Base-by-base conservation (phyloP, 257 asterid genomes). In the Verbena officinalis region DNA sequence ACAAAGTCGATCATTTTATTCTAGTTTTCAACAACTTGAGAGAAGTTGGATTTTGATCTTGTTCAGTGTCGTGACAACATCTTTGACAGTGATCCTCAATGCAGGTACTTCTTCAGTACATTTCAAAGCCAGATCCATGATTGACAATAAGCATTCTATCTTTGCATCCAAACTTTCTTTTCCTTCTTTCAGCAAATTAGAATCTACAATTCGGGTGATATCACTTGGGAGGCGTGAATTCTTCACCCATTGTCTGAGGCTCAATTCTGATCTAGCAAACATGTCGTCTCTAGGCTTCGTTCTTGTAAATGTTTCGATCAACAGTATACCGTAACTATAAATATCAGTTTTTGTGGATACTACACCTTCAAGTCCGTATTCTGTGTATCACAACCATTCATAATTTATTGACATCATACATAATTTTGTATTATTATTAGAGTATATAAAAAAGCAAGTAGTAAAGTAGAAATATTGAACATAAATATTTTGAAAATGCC, bases 321-420 rank as follows among this genome's bases (percentile, higher is more conserved):
- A 21, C 62, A 75, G 52, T 63, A 77, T 40, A 1, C 85, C 81
- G 4, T 31, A 76, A 52, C 88, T 77, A 42, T 77, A 80, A 64
- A 70, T n/a, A 48, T 80, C 86, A 4, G 79, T 53, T 23, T 62
- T 65, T 2, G 75, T 71, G 3, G 83, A 79, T 7, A 74, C 71
- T 0, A 79, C 3, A 2, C 88, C 88, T 61, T 74, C 82, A 42
- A 48, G 51, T 66, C 88, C 88, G 31, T 79, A 83, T 63, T 83
- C 80, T 80, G 64, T n/a, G n/a, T n/a, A n/a, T n/a, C n/a, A n/a
- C n/a, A n/a, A n/a, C n/a, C 20, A 68, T 53, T 16, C 11, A 36
- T n/a, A 52, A 58, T 17, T 39, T 13, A 17, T 34, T 36, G 22
- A 51, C 21, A 63, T 11, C 33, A 46, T 9, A 45, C 5, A 2